These are phyloP conservation scores for Fragaria vesca DNA, from an alignment of 306 rosid genomes.

Conservation along the genomic window DNA sequence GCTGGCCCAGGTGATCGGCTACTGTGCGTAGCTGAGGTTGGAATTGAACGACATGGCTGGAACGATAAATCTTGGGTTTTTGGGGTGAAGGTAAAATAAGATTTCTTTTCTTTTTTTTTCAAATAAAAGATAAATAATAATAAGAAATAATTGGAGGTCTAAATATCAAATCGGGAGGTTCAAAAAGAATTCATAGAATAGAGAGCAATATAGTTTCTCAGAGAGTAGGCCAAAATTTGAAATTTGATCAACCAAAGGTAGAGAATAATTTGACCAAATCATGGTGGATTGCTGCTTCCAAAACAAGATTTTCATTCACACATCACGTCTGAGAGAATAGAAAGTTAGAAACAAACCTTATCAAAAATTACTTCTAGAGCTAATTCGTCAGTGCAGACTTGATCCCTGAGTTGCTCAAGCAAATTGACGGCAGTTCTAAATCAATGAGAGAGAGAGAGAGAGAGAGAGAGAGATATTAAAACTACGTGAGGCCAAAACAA, in stretches of 20 bases:
- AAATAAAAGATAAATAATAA: not conserved
- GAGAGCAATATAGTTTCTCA: not conserved
- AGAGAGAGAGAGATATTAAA: constrained; percentile 2
- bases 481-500: constrained; percentile 4
- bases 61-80: not conserved
- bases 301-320: not conserved
- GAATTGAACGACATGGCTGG: not conserved
- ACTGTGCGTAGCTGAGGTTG: not conserved
- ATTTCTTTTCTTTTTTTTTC: not conserved
- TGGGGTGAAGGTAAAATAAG: not conserved
- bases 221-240: not conserved
- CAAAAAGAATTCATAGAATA: not conserved
- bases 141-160: not conserved
- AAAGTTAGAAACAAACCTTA: constrained; percentile 45
- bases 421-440: constrained; percentile 58
- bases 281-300: not conserved
- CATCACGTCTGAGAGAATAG: constrained; percentile 13
- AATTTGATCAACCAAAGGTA: not conserved
- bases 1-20: not conserved
- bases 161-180: not conserved
- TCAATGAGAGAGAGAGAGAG: constrained; percentile 6
- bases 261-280: not conserved
- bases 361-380: constrained; percentile 53
- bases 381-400: constrained; percentile 43
- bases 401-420: constrained; percentile 67